phyloP scores from a whole-genome alignment of 2,329 filamentous ascomycete species.

The Cercospora beticola region DNA sequence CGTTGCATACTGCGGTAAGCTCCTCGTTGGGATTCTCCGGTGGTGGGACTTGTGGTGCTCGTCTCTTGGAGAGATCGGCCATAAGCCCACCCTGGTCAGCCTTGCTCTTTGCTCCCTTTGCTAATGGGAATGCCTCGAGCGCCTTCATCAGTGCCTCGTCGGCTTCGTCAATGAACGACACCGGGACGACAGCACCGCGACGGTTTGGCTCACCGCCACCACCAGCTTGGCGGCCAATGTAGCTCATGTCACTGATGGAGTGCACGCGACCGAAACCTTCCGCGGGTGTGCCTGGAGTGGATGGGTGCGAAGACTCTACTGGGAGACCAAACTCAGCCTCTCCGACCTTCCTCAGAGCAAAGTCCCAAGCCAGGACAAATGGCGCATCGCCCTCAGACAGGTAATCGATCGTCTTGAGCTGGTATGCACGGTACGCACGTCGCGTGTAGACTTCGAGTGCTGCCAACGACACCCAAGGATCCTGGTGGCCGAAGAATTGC shows the following conservation, averaged over 20 bases:
- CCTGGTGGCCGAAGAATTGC: slow-evolving; percentile 90
- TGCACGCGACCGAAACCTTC: slow-evolving; percentile 77
- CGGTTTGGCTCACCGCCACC: slow-evolving; percentile 66
- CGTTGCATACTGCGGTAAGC: slow-evolving; percentile 86
- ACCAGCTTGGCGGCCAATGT: slow-evolving; percentile 70
- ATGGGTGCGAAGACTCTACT: slow-evolving; percentile 75
- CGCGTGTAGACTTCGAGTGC: slow-evolving; percentile 95
- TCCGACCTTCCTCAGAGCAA: slow-evolving; percentile 88
- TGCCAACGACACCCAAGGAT: slow-evolving; percentile 90
- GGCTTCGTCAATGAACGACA: slow-evolving; percentile 88
- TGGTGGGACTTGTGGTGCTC: slow-evolving; percentile 52
- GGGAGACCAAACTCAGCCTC: slow-evolving; percentile 86
- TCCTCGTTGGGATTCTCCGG: slow-evolving; percentile 65
- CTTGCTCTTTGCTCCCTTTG: slow-evolving; percentile 44
- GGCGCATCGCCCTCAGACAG: slow-evolving; percentile 72
- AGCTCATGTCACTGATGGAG: slow-evolving; percentile 96
- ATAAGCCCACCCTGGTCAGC: slow-evolving; percentile 55
- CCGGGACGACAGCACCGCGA: slow-evolving; percentile 92
- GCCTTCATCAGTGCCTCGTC: slow-evolving; percentile 84
- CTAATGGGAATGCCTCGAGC: slow-evolving; percentile 73
- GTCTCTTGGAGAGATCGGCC: slow-evolving; percentile 71
- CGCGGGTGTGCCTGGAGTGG: slow-evolving; percentile 61
- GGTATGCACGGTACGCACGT: slow-evolving; percentile 94
- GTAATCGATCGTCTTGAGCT: slow-evolving; percentile 85
- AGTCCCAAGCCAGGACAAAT: slow-evolving; percentile 90